Base-by-base conservation (phyloP, 2,329 filamentous ascomycete species). In the Epichloe amarillans region DNA sequence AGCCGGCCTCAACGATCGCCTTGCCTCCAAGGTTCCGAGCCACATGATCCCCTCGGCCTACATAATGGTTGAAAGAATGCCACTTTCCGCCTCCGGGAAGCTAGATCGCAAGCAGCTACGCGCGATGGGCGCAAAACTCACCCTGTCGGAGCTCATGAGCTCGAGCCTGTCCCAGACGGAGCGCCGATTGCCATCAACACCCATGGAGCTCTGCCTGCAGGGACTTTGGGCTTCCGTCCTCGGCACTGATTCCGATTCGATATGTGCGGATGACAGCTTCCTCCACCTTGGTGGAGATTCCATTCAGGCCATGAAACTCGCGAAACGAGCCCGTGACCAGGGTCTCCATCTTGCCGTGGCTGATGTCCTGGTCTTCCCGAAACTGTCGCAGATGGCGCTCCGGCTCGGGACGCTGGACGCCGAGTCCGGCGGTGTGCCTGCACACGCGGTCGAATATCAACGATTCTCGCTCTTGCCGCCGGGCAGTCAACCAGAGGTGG, bases 181-280 rank as follows among this genome's bases (percentile, higher is more conserved):
- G 42, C 50, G 4, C 39, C 49, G 53, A 2, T 41, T 43, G 4
- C 54, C 57, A 3, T 39, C 50, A 12, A 53, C 52, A 0, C 49
- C 48, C 4, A 50, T 47, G 17, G 62, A 58, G 36, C 46, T 40
- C 30, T 38, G 33, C 46, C 57, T 57, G 48, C 58, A 57, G 36
- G n/a, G 14, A 35, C 23, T 52, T 2, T 51, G 46, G 54, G 45
- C 47, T 2, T 21, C 47, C 15, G 44, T 50, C 12, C 46, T 52
- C 4, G 36, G 38, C 21, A 17, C 54, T 5, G n/a, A 46, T 10
- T 12, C 19, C 7, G 26, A 30, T 11, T 39, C n/a, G 5, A 46
- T 54, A 4, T 37, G 38, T 4, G 46, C 50, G 14, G 52, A 55
- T 40, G 50, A 54, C 35, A 53, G 44, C 49, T 55, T 54, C 23